Evolutionary conservation across 2,329 filamentous ascomycete genomes (phyloP).

Genomic region (Teratosphaeria zuluensis): DNA sequence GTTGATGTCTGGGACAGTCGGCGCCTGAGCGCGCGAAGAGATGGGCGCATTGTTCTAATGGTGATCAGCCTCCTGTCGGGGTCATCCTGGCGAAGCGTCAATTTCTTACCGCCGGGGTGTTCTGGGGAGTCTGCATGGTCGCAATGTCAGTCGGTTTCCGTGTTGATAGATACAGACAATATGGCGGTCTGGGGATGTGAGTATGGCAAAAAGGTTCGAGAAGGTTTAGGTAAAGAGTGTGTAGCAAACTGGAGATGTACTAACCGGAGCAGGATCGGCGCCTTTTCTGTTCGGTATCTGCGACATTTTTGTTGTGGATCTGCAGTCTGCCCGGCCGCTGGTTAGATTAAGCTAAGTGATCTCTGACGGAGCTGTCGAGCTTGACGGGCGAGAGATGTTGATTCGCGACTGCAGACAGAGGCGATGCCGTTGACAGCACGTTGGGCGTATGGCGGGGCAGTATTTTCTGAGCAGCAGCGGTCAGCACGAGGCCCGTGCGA

Average conservation of each 20-base stretch:
- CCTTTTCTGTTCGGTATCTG: slow-evolving; percentile 6
- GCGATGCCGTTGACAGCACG: background rate
- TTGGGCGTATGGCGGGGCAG: background rate
- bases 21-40: slow-evolving; percentile 93
- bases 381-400: background rate
- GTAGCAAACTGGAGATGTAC: slow-evolving; percentile 1
- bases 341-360: background rate
- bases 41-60: slow-evolving; percentile 74
- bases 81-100: background rate
- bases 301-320: slow-evolving; percentile 3
- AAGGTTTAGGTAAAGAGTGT: background rate
- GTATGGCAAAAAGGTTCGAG: background rate
- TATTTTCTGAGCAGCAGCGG: background rate
- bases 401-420: background rate
- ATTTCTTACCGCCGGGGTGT: slow-evolving; percentile 41
- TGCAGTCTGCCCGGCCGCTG: background rate
- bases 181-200: background rate
- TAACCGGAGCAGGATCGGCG: slow-evolving; percentile 6
- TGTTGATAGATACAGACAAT: background rate
- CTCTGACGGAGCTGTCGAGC: background rate
- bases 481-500: background rate
- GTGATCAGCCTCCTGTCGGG: background rate
- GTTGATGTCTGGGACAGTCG: slow-evolving; percentile 87
- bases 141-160: slow-evolving; percentile 19
- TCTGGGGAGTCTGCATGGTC: slow-evolving; percentile 77